Conservation (phyloP, 192 early-diverging fungal genomes). For the Paraglomus brasilianum region DNA sequence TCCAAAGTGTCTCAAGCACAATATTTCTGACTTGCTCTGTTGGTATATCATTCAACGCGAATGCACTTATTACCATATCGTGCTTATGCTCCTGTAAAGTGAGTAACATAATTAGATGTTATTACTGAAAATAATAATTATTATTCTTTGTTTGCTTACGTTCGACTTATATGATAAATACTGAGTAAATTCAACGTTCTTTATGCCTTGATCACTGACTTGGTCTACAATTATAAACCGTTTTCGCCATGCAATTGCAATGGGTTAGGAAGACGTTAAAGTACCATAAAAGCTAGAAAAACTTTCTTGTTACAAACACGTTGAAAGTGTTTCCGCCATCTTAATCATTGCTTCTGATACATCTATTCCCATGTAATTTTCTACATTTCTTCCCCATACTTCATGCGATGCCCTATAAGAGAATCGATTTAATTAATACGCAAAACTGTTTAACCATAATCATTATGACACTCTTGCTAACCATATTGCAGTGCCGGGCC, state of each 20-base stretch:
- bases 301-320: conserved; percentile 18
- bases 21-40: conserved; percentile 60
- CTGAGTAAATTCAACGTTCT: conserved; percentile 16
- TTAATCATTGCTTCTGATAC: conserved; percentile 75
- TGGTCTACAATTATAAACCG: background rate
- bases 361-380: conserved; percentile 66
- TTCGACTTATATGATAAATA: conserved; percentile 4
- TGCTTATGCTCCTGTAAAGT: conserved; percentile 33
- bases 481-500: conserved; percentile 83
- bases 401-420: conserved; percentile 59
- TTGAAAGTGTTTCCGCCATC: conserved; percentile 57
- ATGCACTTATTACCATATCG: conserved; percentile 76
- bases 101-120: conserved; percentile 2
- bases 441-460: background rate
- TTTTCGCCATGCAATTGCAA: no score
- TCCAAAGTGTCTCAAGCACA: conserved; percentile 74
- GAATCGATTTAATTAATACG: background rate
- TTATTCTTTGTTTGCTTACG: background rate
- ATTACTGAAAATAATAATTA: background rate
- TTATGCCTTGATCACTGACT: conserved; percentile 1
- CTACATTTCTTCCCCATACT: conserved; percentile 46
- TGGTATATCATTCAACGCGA: conserved; percentile 71
- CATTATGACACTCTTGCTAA: conserved; percentile 21
- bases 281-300: background rate
- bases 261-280: no score